These are phyloP conservation scores for Colletotrichum sp. DNA, from an alignment of 2,329 filamentous ascomycete genomes.

Conservation along the genomic window DNA sequence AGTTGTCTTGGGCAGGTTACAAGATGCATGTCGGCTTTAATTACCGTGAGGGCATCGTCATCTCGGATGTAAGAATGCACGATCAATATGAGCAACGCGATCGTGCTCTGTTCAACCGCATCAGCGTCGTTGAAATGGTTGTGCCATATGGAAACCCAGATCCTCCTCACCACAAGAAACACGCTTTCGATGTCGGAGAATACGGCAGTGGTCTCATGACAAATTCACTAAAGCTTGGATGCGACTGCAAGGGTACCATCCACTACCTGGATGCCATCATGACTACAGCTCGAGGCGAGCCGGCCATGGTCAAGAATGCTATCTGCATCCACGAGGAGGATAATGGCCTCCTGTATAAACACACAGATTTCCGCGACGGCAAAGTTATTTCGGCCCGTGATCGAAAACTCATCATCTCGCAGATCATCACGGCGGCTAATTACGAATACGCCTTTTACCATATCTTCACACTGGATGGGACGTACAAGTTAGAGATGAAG, in stretches of 20 bases:
- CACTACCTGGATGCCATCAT: conserved; percentile 60
- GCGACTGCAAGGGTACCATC: conserved; percentile 76
- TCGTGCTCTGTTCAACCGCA: conserved; percentile 1
- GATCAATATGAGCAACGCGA: conserved; percentile 34
- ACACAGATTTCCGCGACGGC: conserved; percentile 77
- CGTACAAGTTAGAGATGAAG: conserved; percentile 65
- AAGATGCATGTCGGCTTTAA: conserved; percentile 57
- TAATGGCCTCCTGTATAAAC: conserved; percentile 76
- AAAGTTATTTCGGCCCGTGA: conserved; percentile 73
- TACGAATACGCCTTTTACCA: conserved; percentile 70
- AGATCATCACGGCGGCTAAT: conserved; percentile 79
- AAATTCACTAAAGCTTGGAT: conserved; percentile 66
- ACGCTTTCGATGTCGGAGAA: conserved; percentile 1
- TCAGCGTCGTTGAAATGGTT: conserved; percentile 3
- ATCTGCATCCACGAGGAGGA: conserved; percentile 82
- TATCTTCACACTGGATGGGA: conserved; percentile 60
- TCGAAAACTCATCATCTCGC: conserved; percentile 75
- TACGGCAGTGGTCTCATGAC: conserved; percentile 48
- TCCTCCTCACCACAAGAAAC: neutral
- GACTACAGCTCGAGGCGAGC: conserved; percentile 71
- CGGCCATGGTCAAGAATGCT: conserved; percentile 75
- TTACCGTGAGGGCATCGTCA: conserved; percentile 58
- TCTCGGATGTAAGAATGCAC: conserved; percentile 50
- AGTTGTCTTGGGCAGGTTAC: conserved; percentile 60
- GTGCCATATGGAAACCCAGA: neutral